Evolutionary conservation across 2,329 filamentous ascomycete genomes (phyloP), one percentile per base, ranked within the genome.

Genomic region (Clarireedia homoeocarpa): DNA sequence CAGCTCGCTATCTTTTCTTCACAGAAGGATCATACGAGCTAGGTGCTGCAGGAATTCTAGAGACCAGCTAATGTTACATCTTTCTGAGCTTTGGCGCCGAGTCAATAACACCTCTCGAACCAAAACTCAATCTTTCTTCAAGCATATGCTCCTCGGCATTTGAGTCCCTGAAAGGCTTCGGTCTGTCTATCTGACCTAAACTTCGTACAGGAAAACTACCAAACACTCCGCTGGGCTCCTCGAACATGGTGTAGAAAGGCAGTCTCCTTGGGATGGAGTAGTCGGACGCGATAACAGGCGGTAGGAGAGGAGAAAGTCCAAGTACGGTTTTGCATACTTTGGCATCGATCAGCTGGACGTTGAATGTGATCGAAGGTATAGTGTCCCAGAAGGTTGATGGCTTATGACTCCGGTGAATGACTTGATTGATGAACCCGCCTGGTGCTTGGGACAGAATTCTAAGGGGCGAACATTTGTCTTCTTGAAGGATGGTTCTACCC

Each of bases 331-430:
- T 5, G 12, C 52, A 56, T 6, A 44, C 7, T 6, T 23, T 34
- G 2, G 53, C 53, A 7, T 50, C 10, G 20, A 58, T 10, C 14
- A 56, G 23, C 20, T 58, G 48, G 5, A 56, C 17, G 5, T 51
- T 48, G 38, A 58, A 53, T 3, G 17, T 38, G 7, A 48, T 9
- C 7, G 17, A n/a, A 5, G 51, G 49, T 1, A 38, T 9, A 4
- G 5, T 10, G 14, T 56, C 49, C 50, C 50, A 58, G 4, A 45
- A 6, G 5, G 2, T 0, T 4, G 38, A 4, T 2, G 49, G 30
- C 0, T 49, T 10, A 6, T n/a, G 24, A n/a, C 53, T 52, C n/a
- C 23, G 30, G 14, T 30, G 3, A 9, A 58, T 58, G 5, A 36
- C 34, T 55, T 55, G 56, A 4, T 45, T 34, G 20, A 58, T 52